Evolutionary conservation across 495 filamentous ascomycete genomes (phyloP), one percentile per base, ranked within the genome.

Genomic region (Chaetomidium leptoderma): DNA sequence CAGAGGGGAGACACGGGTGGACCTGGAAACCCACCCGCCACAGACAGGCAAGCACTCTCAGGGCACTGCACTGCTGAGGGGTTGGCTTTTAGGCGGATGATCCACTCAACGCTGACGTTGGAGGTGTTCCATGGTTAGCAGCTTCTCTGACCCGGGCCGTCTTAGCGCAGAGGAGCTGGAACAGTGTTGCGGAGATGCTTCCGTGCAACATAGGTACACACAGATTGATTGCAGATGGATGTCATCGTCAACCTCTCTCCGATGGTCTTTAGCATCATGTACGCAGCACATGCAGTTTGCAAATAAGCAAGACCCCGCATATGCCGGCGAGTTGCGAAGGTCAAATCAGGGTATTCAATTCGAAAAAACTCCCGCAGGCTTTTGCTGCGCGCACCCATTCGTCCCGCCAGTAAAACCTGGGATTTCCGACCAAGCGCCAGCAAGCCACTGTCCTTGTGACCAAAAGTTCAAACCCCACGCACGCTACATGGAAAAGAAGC

Each of bases 291-390:
- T 53, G 50, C 46, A 33, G 46, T 14, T 9, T 17, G 39, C 26
- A 6, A 11, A 14, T 24, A 21, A 53, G 26, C 9, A n/a, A 43
- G 37, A 8, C 50, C 24, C 10, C 24, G 33, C 51, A 43, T 23
- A 43, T 33, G 51, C 36, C n/a, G 24, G 36, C 7, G 51, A 32
- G 26, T 44, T 32, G 40, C 27, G 30, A 45, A 10, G 27, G 35
- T 33, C 52, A 43, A 55, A 55, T 55, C 52, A 55, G 40, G 52
- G 40, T 45, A 45, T 55, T 55, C 52, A 33, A 55, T 45, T 55
- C 26, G n/a, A n/a, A 30, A 45, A 55, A 55, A 40, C 50, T 35
- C 30, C 49, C 39, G 32, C 19, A 43, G 14, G 17, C 24, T 16
- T n/a, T 30, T 29, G 16, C 16, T 42, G 37, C 36, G 19, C 9